These are phyloP conservation scores for Podaxis carcinomalis DNA, from an alignment of 768 basidiomycete species.

Conservation along the genomic window DNA sequence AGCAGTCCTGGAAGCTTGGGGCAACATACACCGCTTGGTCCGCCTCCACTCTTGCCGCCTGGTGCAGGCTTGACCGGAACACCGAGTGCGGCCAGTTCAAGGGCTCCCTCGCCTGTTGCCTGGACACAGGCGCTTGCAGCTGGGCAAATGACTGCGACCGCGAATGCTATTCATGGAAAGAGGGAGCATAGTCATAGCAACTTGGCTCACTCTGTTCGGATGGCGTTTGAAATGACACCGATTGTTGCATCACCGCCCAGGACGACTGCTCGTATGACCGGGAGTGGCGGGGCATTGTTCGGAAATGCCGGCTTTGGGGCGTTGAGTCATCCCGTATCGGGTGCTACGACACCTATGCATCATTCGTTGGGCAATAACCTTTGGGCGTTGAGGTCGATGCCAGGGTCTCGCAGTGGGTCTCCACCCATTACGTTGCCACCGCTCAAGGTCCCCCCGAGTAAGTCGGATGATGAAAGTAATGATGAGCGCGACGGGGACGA, in stretches of 20 bases:
- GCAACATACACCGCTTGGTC: slow-evolving; percentile 23
- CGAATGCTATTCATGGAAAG: slow-evolving; percentile 13
- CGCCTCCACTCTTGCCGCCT: slow-evolving; percentile 15
- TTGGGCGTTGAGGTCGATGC: slow-evolving; percentile 31
- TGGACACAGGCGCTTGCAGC: slow-evolving; percentile 27
- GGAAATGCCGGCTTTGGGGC: slow-evolving; percentile 15
- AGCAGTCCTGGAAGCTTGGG: slow-evolving; percentile 57
- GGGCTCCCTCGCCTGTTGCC: slow-evolving; percentile 56
- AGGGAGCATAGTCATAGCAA: slow-evolving; percentile 46
- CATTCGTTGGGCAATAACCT: slow-evolving; percentile 11
- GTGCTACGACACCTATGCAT: slow-evolving; percentile 17
- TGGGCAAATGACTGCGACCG: slow-evolving; percentile 13
- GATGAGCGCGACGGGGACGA: slow-evolving; percentile 11
- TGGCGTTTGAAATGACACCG: slow-evolving; percentile 92
- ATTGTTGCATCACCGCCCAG: slow-evolving; percentile 47
- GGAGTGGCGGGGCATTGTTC: slow-evolving; percentile 19
- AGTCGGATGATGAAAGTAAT: slow-evolving; percentile 16
- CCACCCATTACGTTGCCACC: slow-evolving; percentile 75
- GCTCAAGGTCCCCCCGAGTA: slow-evolving; percentile 38
- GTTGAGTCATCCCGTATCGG: slow-evolving; percentile 13
- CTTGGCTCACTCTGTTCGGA: slow-evolving; percentile 78
- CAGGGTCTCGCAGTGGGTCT: slow-evolving; percentile 57
- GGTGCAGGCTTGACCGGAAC: slow-evolving; percentile 10
- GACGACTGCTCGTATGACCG: slow-evolving; percentile 27
- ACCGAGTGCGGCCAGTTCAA: slow-evolving; percentile 47